Base-by-base conservation (phyloP, 2,329 filamentous ascomycete species). In the Stachybotrys elegans region DNA sequence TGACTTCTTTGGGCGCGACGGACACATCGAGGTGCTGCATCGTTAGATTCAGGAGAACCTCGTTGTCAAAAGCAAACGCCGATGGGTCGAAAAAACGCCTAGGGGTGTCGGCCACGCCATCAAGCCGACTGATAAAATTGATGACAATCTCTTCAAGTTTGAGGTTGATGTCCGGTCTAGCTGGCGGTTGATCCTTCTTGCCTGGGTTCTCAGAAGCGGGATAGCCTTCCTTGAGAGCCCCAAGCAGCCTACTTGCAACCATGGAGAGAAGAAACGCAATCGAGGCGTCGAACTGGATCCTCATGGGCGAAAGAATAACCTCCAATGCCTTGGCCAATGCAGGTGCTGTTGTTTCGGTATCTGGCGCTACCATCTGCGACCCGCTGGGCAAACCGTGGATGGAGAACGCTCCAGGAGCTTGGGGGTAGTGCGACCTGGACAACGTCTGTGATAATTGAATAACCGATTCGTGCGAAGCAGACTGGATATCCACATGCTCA, bases 341-440 rank as follows among this genome's bases (percentile, higher is more conserved):
- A 17, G 62, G 58, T 2, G 40, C 29, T 2, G 43, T 44, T 6
- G 39, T 16, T 16, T 27, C 35, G 20, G 35, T 13, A 29, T 31
- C 5, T 27, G 47, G 21, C 19, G 31, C 22, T 29, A 34, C 23
- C 29, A n/a, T n/a, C n/a, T n/a, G n/a, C n/a, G n/a, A n/a, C n/a
- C n/a, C n/a, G n/a, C n/a, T n/a, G n/a, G n/a, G n/a, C n/a, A n/a
- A n/a, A 3, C 50, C 51, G 34, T 74, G 61, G 3, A 78, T 63
- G 0, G 80, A 84, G 56, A 84, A 84, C 3, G 81, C 73, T 1
- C 81, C 82, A 2, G 81, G 81, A 4, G 83, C 57, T 53, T 81
- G 70, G 0, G 73, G 71, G n/a, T 69, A 68, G 11, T 67, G 48
- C 2, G 72, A 75, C 29, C 55, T 61, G 0, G 57, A 56, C 29